Conservation (phyloP, 1,284 basidiomycete genomes). For the Melampsora occidentalis region DNA sequence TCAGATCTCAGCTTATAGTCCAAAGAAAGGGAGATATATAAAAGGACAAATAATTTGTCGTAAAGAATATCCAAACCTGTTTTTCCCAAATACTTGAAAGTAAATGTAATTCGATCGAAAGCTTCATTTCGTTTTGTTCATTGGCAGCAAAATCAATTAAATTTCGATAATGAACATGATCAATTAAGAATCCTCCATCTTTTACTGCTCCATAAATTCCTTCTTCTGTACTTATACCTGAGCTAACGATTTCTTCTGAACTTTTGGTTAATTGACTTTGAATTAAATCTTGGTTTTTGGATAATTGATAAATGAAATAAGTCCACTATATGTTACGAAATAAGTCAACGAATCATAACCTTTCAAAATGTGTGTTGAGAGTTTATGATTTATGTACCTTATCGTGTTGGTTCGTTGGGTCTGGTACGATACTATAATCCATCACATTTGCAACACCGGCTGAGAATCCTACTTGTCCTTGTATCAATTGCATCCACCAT, state of each 20-base stretch:
- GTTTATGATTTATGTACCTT: background rate
- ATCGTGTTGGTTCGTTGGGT: constrained; percentile 39
- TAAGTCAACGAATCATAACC: background rate
- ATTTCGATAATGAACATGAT: constrained; percentile 18
- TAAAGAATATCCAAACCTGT: constrained; percentile 14
- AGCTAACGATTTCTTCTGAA: constrained; percentile 32
- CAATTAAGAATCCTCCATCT: constrained; percentile 34
- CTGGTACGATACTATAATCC: constrained; percentile 36
- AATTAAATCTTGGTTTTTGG: constrained; percentile 40
- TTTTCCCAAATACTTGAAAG: constrained; percentile 41
- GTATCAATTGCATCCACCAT: constrained; percentile 38
- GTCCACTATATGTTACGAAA: constrained; percentile 16
- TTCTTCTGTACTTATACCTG: constrained; percentile 33
- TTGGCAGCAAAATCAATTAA: constrained; percentile 14
- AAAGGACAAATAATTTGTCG: background rate
- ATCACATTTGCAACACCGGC: constrained; percentile 39
- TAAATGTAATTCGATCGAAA: constrained; percentile 39
- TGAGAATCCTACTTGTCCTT: constrained; percentile 31
- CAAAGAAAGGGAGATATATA: background rate
- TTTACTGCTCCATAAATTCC: constrained; percentile 35
- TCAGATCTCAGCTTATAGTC: background rate
- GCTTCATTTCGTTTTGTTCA: constrained; percentile 37
- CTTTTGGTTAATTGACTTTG: constrained; percentile 29
- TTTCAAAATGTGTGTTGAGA: background rate
- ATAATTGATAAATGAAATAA: constrained; percentile 34